phyloP scores from a whole-genome alignment of 202 grass and related monocot genomes.

The Schoenoplectus tabernaemontani region DNA sequence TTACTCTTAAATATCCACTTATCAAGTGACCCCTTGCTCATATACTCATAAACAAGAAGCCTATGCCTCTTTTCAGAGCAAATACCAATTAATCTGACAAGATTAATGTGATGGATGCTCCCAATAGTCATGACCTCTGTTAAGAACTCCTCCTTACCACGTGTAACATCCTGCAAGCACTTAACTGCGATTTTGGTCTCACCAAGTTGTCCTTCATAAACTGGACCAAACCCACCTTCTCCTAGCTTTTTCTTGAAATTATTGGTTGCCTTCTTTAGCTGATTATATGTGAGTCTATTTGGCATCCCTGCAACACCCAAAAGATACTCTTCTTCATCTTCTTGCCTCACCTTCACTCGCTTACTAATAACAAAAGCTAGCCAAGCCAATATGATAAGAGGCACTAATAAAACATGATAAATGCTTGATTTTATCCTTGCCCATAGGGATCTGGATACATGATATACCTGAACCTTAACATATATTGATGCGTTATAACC shows the following conservation, averaged over 20 bases:
- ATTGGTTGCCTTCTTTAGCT: constrained; percentile 60
- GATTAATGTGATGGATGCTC: constrained; percentile 89
- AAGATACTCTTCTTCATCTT: constrained; percentile 47
- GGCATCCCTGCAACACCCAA: constrained; percentile 52
- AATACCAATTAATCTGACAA: constrained; percentile 70
- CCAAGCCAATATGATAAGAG: constrained; percentile 28
- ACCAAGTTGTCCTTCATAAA: constrained; percentile 51
- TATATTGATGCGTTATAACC: constrained; percentile 54
- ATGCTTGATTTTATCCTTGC: constrained; percentile 17
- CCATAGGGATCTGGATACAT: constrained; percentile 18
- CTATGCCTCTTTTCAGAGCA: constrained; percentile 66
- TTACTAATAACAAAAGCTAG: constrained; percentile 30
- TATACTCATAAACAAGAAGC: constrained; percentile 80
- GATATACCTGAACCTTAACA: constrained; percentile 51
- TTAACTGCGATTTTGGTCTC: constrained; percentile 64
- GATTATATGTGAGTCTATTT: constrained; percentile 49
- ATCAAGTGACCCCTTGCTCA: constrained; percentile 67
- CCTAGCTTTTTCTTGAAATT: constrained; percentile 79
- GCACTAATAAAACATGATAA: constrained; percentile 33
- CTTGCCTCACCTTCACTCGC: constrained; percentile 19
- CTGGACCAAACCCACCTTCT: constrained; percentile 67
- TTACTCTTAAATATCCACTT: constrained; percentile 71
- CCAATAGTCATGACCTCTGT: constrained; percentile 69
- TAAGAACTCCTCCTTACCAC: constrained; percentile 80
- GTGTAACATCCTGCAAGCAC: constrained; percentile 46